Evolutionary conservation across 345 rosid species (phyloP), one percentile per base, ranked within the genome.

Genomic region (Lumnitzera racemosa): DNA sequence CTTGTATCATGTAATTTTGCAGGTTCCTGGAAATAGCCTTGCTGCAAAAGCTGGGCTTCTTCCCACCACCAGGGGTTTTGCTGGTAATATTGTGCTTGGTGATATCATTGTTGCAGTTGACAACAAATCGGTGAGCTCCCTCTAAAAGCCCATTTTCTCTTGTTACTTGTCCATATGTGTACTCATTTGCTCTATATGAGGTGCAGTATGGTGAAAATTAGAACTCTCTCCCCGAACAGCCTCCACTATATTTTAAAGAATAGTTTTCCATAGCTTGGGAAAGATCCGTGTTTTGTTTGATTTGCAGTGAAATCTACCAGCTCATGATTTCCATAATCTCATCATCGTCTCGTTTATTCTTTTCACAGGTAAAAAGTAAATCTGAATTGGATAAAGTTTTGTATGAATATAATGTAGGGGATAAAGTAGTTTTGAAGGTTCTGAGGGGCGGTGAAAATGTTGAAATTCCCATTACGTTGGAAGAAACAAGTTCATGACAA

Each of bases 1-100:
- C 51, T 15, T 49, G 55, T 17, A 27, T 49, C 20, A 48, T 2
- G 31, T 15, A 15, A n/a, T 51, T 47, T 9, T 60, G 61, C 54
- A 92, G 96, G 94, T 92, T 65, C 90, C 94, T 10, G 78, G 65
- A 60, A 77, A 87, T 70, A 77, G 96, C 64, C 29, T 72, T 15
- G 96, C 94, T 20, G 94, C 83, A 14, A 89, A 83, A 72, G 89
- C 82, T 27, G 98, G 96, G 36, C 54, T 92, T 62, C 78, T 62
- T 62, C 87, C 96, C 20, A 85, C 96, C 5, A 77, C 88, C 11
- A 73, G 98, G 61, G 98, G 96, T 31, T 89, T 87, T 66, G 86
- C 96, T 49, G 98, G 98, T 64, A 89, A 82, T 41, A 90, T 92
- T 51, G 47, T 87, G 11, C 89, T 89, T 43, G 98, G 98, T 6